Percentiles rank a stretch among this genome's conserved stretches.
These are phyloP conservation scores for Malus sylvestris DNA, from an alignment of 306 rosid genomes.

Conservation along the genomic window DNA sequence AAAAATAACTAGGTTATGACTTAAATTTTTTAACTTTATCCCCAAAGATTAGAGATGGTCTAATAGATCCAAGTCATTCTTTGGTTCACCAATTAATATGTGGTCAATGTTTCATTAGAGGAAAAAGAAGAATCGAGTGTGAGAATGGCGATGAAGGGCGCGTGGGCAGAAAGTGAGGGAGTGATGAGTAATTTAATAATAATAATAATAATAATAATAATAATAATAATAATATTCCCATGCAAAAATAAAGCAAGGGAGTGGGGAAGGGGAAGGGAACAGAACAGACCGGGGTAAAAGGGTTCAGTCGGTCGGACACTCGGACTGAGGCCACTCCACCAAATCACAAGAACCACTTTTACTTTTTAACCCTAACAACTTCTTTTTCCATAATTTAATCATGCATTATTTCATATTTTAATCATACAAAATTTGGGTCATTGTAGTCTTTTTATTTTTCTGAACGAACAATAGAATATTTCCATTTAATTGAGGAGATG, in stretches of 20 bases:
- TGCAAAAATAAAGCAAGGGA: conserved; percentile 9
- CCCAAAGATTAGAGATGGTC: no score
- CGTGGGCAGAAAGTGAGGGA: conserved; percentile 2
- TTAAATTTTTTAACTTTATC: no score
- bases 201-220: not conserved
- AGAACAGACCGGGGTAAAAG: conserved; percentile 43
- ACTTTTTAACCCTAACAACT: conserved; percentile 16
- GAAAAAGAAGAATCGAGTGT: not conserved
- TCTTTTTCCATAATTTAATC: conserved; percentile 26
- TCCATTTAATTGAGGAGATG: not conserved
- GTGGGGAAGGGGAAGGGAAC: conserved; percentile 25
- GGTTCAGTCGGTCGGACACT: conserved; percentile 35
- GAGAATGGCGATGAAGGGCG: not conserved
- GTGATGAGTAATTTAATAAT: no score
- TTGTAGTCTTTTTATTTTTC: not conserved
- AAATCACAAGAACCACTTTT: conserved; percentile 22
- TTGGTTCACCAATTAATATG: no score
- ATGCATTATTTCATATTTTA: conserved; percentile 11
- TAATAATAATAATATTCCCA: conserved; percentile 3
- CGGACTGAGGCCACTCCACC: conserved; percentile 9
- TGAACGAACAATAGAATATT: no score
- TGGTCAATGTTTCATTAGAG: not conserved
- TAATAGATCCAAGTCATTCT: no score
- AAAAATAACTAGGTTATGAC: no score
- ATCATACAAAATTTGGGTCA: not conserved